Base-by-base conservation (phyloP, 441 rosid genomes). In the Pelargonium myrrhifolium region DNA sequence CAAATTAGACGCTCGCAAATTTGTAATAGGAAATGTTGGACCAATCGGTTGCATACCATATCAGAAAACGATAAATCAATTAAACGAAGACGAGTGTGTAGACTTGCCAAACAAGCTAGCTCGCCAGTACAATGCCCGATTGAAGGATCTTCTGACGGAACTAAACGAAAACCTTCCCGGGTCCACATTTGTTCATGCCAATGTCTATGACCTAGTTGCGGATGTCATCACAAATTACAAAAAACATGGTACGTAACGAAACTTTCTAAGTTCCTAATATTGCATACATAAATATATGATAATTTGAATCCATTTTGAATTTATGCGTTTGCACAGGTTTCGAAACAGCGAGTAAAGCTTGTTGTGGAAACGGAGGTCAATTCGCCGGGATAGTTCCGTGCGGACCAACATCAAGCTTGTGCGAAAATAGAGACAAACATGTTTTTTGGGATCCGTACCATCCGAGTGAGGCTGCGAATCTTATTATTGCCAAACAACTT, bases 371-470 rank as follows among this genome's bases (percentile, higher is more conserved):
- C 45, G 97, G 94, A 74, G 97, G 97, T 37, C 97, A 89, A 70
- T 87, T 75, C 24, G 91, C 96, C 0, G 98, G 98, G 60, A 89
- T 90, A 79, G 72, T 93, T 42, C 98, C 98, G 6, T 90, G 97
- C n/a, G 98, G 96, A 63, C 97, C 97, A 0, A 83, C 90, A 0
- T 90, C 97, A 3, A 89, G 77, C 66, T 15, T 90, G 75, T 90
- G 98, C 35, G 0, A 65, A 1, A 88, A 90, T 17, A 82, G 94
- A 20, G 69, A 81, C 6, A 89, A 86, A 67, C 90, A 90, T 77
- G 96, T 90, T 39, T 93, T 93, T 74, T 90, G 98, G 98, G 98
- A 93, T 77, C 91, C 97, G 65, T 90, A 89, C 72, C 98, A 93
- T 75, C 98, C 98, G 1, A 90, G 97, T 55, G 97, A 93, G 66